phyloP scores from a whole-genome alignment of 306 rosid species.

The Adenanthera pavonina region DNA sequence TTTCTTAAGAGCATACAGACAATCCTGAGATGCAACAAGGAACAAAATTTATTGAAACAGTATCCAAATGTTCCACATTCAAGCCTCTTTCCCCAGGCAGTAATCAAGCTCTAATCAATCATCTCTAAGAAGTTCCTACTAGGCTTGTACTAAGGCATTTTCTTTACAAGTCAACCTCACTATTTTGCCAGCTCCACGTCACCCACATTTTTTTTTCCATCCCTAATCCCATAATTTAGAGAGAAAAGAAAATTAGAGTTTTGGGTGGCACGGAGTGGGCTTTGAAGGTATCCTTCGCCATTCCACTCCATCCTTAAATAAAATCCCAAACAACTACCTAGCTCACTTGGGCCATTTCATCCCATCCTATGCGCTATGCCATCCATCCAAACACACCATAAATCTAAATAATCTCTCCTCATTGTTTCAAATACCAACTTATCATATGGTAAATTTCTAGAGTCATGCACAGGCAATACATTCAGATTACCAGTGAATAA shows the following conservation, averaged over 20 bases:
- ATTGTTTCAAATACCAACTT: conserved; percentile 2
- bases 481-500: conserved; percentile 18
- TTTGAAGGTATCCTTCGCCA: no score
- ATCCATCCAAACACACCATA: neutral
- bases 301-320: neutral
- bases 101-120: conserved; percentile 20
- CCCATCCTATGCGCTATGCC: neutral
- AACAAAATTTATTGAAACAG: conserved; percentile 20
- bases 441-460: neutral
- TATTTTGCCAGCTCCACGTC: neutral
- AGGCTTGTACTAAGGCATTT: neutral
- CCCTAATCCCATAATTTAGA: neutral
- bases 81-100: conserved; percentile 8
- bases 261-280: neutral
- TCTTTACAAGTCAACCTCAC: neutral
- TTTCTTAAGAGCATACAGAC: conserved; percentile 25
- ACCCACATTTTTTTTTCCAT: neutral
- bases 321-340: neutral
- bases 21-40: neutral
- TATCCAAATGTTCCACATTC: conserved; percentile 16
- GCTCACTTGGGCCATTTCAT: conserved; percentile 1
- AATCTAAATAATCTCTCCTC: neutral
- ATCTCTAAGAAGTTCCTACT: conserved; percentile 6
- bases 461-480: conserved; percentile 16
- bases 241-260: neutral